Evolutionary conservation across 192 early-diverging fungal species (phyloP).

Genomic region (Backusella luteola): DNA sequence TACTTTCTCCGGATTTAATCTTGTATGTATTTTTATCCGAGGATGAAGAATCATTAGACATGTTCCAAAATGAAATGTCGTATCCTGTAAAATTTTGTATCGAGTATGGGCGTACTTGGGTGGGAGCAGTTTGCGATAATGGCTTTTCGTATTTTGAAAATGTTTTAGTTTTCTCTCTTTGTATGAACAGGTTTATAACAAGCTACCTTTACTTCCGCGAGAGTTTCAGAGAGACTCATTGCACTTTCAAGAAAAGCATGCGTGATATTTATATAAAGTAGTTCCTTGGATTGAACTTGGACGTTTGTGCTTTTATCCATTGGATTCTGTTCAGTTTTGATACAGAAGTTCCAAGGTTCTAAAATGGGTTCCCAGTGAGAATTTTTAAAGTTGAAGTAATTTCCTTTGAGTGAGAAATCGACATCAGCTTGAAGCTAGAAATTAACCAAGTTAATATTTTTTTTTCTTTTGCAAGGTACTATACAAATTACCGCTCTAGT

Average conservation of each 20-base stretch:
- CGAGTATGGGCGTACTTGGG: conserved; percentile 58
- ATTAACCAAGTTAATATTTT: background rate
- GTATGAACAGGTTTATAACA: background rate
- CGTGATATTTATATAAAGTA: conserved; percentile 71
- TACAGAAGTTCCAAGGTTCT: conserved; percentile 68
- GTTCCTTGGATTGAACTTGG: conserved; percentile 58
- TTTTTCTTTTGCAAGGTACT: background rate
- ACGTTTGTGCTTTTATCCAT: conserved; percentile 37
- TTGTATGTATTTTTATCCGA: conserved; percentile 50
- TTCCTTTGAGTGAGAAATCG: conserved; percentile 58
- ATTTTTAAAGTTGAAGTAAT: conserved; percentile 83
- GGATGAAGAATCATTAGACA: conserved; percentile 34
- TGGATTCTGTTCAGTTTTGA: conserved; percentile 35
- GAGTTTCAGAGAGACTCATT: conserved; percentile 34
- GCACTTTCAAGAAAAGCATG: conserved; percentile 60
- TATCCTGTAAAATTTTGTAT: conserved; percentile 81
- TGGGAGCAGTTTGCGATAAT: conserved; percentile 13
- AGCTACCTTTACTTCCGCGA: conserved; percentile 41
- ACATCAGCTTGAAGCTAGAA: conserved; percentile 51
- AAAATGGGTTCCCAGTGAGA: conserved; percentile 92
- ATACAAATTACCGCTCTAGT: conserved; percentile 33
- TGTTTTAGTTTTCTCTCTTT: background rate
- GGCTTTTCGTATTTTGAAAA: conserved; percentile 7
- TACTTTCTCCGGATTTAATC: conserved; percentile 54
- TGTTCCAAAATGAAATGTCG: conserved; percentile 74